Base-by-base conservation (phyloP, 306 rosid genomes). In the Quercus cerris region DNA sequence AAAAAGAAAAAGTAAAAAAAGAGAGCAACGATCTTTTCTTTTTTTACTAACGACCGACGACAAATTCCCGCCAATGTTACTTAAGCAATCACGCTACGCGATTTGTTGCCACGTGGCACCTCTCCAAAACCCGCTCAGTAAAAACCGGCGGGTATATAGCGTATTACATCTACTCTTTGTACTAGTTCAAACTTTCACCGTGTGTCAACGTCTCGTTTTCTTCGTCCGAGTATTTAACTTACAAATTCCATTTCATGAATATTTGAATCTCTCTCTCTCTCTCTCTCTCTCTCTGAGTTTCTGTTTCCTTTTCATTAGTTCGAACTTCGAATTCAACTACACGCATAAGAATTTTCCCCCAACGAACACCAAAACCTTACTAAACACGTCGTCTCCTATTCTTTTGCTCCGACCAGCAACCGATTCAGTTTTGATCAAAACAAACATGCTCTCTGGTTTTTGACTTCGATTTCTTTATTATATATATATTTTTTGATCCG, bases 41-140 rank as follows among this genome's bases (percentile, higher is more conserved):
- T 41, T 41, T 3, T 4, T 7, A 33, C 20, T 81, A 20, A 56
- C 84, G 56, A 56, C 68, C 75, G 76, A 49, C 31, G 86, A 67
- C 59, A 3, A 61, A 6, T 84, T 78, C 93, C 85, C 81, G 81
- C 87, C 83, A 51, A 58, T 59, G 1, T 33, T 13, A 68, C 28
- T n/a, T 13, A 35, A 33, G 28, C 25, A 68, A 35, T n/a, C 19
- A 14, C 3, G 22, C 27, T 75, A 52, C 66, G 77, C 75, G 58
- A 76, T 35, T 1, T n/a, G 51, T 54, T 66, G 66, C 79, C 77
- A 78, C 87, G 86, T 85, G 87, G 84, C 82, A 71, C 3, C 12
- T 1, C 2, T 44, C 57, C 13, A n/a, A 22, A 22, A 41, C 6
- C 23, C 23, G 12, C 46, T 3, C 6, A 17, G 52, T 2, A 3